Evolutionary conservation across 306 rosid species (phyloP).

Genomic region (Morella rubra): DNA sequence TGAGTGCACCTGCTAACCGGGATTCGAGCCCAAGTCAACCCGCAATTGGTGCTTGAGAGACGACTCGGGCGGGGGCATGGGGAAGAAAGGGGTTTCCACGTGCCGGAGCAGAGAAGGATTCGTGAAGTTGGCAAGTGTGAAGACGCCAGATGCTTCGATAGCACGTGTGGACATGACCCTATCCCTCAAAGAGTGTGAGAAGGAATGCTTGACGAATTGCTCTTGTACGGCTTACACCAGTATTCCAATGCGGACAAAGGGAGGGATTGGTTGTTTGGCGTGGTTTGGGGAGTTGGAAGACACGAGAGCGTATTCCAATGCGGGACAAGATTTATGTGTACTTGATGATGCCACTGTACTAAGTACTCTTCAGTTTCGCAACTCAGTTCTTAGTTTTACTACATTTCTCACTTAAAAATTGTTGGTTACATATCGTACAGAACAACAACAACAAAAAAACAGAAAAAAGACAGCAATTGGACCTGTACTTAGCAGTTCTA

Average conservation of each 20-base stretch:
- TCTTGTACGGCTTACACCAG: background rate
- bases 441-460: too few species aligned
- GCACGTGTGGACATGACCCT: slow-evolving; percentile 1
- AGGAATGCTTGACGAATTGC: background rate
- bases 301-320: too few species aligned
- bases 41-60: background rate
- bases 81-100: slow-evolving; percentile 20
- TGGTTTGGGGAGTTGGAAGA: too few species aligned
- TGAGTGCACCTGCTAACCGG: background rate
- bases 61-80: slow-evolving; percentile 26
- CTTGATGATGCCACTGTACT: too few species aligned
- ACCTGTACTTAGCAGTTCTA: too few species aligned
- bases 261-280: too few species aligned
- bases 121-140: slow-evolving; percentile 20
- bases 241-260: background rate
- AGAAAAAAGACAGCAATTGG: too few species aligned
- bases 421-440: too few species aligned
- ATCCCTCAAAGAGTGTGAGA: background rate
- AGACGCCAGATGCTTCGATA: slow-evolving; percentile 31
- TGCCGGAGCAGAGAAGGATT: slow-evolving; percentile 43
- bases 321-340: background rate
- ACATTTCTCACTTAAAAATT: too few species aligned
- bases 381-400: too few species aligned
- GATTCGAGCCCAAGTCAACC: slow-evolving; percentile 15
- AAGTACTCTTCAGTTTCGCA: too few species aligned